phyloP scores from a whole-genome alignment of 1,139 yeast genomes.

The Yamadazyma epiphylla region DNA sequence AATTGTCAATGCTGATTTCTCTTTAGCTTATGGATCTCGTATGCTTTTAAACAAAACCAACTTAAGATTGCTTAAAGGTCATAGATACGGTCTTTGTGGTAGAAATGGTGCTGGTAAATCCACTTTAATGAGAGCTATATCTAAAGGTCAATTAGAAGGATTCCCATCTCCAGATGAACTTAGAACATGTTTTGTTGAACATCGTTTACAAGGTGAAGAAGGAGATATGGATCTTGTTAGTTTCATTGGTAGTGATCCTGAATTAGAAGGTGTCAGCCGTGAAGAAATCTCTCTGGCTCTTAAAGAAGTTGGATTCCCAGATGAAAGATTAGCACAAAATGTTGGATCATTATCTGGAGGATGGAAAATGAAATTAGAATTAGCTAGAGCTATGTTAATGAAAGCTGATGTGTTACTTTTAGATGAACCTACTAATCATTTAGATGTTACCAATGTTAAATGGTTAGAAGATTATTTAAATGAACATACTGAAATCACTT shows the following conservation, averaged over 20 bases:
- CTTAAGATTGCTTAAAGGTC: constrained; percentile 85
- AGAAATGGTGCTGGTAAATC: constrained; percentile 99
- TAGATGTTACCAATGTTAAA: constrained; percentile 89
- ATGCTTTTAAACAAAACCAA: constrained; percentile 93
- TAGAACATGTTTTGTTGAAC: constrained; percentile 95
- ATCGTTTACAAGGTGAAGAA: constrained; percentile 92
- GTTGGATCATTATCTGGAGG: constrained; percentile 98
- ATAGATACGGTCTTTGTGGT: constrained; percentile 96
- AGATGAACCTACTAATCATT: constrained; percentile 98
- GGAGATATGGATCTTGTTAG: constrained; percentile 85
- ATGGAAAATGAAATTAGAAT: constrained; percentile 97
- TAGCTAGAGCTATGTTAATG: constrained; percentile 98
- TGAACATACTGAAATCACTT: constrained; percentile 81
- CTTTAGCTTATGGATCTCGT: constrained; percentile 95
- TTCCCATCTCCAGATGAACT: constrained; percentile 88
- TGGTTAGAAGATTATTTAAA: constrained; percentile 90
- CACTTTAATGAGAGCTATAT: constrained; percentile 94
- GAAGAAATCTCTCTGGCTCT: constrained; percentile 76
- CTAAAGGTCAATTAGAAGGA: constrained; percentile 96
- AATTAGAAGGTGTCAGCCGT: constrained; percentile 55
- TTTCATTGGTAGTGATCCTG: constrained; percentile 91
- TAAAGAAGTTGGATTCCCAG: constrained; percentile 84
- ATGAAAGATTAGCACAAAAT: constrained; percentile 80
- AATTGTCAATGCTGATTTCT: constrained; percentile 90
- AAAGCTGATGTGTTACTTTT: constrained; percentile 91